Evolutionary conservation across 2,329 filamentous ascomycete species (phyloP), one percentile per base, ranked within the genome.

Genomic region (Xylariaceae sp.): DNA sequence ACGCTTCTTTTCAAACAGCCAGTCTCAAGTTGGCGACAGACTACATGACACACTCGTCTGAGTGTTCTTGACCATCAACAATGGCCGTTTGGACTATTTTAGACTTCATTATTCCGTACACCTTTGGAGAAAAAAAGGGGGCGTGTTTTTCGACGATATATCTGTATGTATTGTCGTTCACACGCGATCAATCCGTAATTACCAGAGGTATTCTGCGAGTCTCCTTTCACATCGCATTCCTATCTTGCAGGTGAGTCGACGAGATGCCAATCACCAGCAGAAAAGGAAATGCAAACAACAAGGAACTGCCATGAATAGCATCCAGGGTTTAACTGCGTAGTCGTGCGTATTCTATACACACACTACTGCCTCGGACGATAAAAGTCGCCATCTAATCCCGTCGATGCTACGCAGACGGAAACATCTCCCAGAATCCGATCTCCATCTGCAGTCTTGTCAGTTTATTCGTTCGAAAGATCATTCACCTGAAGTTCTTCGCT

Each of bases 371-470:
- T 18, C 2, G 17, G 17, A 18, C 17, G 23, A 30, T 30, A 1
- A 5, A 30, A 30, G 23, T 30, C 23, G 23, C 23, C 23, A 30
- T 30, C 23, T 41, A 41, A 41, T 41, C 37, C 37, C 9, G 11
- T 34, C n/a, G 30, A 34, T 35, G 17, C 51, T 49, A 61, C 17
- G 61, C 57, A 2, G 67, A 71, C 13, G 79, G 79, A 61, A 77
- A 81, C 79, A 81, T 82, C 62, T 81, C 78, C 79, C 79, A 82
- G 68, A 82, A 81, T 0, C 78, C 79, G 67, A 80, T 80, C 61
- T 82, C 79, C 77, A 82, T 80, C 79, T 81, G 57, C 55, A 35
- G 55, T 53, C n/a, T 39, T 55, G 58, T 69, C 11, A 68, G 62
- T 56, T 55, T n/a, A 8, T 47, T 52, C 15, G 17, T 15, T 18